Percentiles rank a stretch among this genome's conserved stretches.
phyloP scores from a whole-genome alignment of 2,329 filamentous ascomycete species.

The Nannizziopsis arthrosporioides region DNA sequence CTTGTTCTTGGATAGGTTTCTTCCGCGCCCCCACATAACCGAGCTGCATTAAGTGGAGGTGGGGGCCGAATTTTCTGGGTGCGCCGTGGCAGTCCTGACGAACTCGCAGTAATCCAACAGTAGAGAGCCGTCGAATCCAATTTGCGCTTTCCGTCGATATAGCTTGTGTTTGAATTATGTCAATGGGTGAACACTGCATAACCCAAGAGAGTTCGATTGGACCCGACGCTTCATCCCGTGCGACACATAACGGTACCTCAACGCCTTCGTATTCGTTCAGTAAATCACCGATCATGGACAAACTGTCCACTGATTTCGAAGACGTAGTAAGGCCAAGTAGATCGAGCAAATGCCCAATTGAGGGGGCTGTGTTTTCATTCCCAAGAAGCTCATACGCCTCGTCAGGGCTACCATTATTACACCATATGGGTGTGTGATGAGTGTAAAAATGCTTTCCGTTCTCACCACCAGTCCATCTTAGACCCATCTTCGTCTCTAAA shows the following conservation, averaged over 20 bases:
- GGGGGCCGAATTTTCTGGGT: constrained; percentile 16
- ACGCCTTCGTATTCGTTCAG: constrained; percentile 28
- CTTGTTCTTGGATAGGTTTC: background rate
- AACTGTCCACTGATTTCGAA: constrained; percentile 22
- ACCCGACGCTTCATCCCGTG: constrained; percentile 5
- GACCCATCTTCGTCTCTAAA: constrained; percentile 25
- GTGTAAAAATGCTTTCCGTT: constrained; percentile 16
- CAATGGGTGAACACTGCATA: constrained; percentile 25
- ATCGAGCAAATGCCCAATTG: background rate
- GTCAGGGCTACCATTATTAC: constrained; percentile 6
- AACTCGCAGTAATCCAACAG: constrained; percentile 26
- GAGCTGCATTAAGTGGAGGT: constrained; percentile 28
- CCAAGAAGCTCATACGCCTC: constrained; percentile 1
- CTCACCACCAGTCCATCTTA: constrained; percentile 20
- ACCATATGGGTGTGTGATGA: constrained; percentile 8
- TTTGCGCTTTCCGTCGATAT: constrained; percentile 12
- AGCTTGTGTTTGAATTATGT: constrained; percentile 18
- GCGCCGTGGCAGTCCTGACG: constrained; percentile 18
- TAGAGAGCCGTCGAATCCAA: constrained; percentile 17
- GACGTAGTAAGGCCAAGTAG: constrained; percentile 17
- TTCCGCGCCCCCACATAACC: constrained; percentile 24
- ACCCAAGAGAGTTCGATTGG: constrained; percentile 24
- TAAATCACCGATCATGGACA: constrained; percentile 22
- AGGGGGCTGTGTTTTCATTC: background rate
- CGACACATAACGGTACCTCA: constrained; percentile 15